These are phyloP conservation scores for Phycomyces nitens DNA, from an alignment of 192 early-diverging fungal species.

Conservation along the genomic window DNA sequence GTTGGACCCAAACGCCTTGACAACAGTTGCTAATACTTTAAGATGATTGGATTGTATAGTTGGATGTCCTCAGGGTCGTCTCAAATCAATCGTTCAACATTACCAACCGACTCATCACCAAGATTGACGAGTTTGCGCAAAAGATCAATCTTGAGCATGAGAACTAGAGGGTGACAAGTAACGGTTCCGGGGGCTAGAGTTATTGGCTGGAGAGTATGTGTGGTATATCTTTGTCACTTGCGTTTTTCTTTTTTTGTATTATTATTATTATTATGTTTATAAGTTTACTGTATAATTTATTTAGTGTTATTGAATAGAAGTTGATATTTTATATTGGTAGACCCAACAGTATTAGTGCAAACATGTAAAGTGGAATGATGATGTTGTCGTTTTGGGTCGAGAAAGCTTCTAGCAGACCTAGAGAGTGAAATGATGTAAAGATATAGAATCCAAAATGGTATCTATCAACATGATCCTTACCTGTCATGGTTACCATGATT, in stretches of 20 bases:
- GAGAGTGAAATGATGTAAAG: constrained; percentile 13
- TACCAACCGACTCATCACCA: constrained; percentile 17
- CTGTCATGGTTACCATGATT: constrained; percentile 30
- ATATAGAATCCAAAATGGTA: background rate
- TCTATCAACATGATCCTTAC: constrained; percentile 24
- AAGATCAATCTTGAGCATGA: constrained; percentile 6
- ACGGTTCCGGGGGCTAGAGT: too few species aligned
- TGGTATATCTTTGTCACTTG: too few species aligned
- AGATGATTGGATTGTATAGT: constrained; percentile 1
- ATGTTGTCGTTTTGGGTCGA: constrained; percentile 96
- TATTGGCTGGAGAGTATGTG: too few species aligned
- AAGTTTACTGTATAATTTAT: too few species aligned
- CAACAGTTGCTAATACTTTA: background rate
- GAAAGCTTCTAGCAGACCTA: constrained; percentile 78
- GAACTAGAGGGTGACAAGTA: background rate
- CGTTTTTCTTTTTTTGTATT: too few species aligned
- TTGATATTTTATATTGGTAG: background rate
- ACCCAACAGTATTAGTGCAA: constrained; percentile 26
- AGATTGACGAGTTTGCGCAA: constrained; percentile 17
- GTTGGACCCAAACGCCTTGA: background rate
- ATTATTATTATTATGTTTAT: background rate
- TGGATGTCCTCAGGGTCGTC: constrained; percentile 31
- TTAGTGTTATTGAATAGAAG: too few species aligned
- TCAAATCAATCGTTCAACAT: constrained; percentile 21
- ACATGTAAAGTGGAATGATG: constrained; percentile 78